phyloP scores from a whole-genome alignment of 202 grass and related monocot genomes.

The Elaeis oleifera region DNA sequence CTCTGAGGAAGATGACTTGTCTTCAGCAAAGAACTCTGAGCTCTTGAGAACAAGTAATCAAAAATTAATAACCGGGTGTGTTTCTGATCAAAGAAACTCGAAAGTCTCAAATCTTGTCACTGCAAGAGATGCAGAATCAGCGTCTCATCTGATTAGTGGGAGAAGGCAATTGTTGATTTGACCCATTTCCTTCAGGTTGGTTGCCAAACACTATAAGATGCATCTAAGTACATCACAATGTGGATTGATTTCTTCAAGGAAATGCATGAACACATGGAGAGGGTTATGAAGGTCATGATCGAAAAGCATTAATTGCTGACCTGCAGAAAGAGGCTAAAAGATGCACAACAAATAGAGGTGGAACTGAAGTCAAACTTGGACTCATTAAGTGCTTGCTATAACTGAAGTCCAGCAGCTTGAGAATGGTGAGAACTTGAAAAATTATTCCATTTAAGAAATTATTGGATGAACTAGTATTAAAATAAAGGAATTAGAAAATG shows the following conservation, averaged over 20 bases:
- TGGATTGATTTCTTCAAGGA: slow-evolving; percentile 58
- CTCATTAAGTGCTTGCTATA: slow-evolving; percentile 70
- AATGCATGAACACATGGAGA: slow-evolving; percentile 57
- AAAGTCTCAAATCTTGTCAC: slow-evolving; percentile 46
- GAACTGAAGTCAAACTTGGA: slow-evolving; percentile 68
- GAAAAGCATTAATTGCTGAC: slow-evolving; percentile 53
- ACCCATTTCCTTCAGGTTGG: slow-evolving; percentile 63
- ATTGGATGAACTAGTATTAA: slow-evolving; percentile 20
- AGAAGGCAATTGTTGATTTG: slow-evolving; percentile 68
- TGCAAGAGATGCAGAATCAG: slow-evolving; percentile 54
- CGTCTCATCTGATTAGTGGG: slow-evolving; percentile 57
- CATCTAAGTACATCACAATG: slow-evolving; percentile 65
- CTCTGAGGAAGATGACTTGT: too few species aligned
- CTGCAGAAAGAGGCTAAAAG: slow-evolving; percentile 53
- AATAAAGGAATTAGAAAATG: slow-evolving; percentile 29
- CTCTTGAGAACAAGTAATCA: slow-evolving; percentile 32
- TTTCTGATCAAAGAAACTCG: slow-evolving; percentile 47
- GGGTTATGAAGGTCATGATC: slow-evolving; percentile 60
- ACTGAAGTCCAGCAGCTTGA: slow-evolving; percentile 51
- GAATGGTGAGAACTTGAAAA: slow-evolving; percentile 43
- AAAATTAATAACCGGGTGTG: slow-evolving; percentile 39
- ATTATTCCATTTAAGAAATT: slow-evolving; percentile 17
- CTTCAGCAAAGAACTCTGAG: slow-evolving; percentile 4
- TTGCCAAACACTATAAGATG: slow-evolving; percentile 60
- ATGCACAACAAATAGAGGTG: slow-evolving; percentile 42